phyloP scores from a whole-genome alignment of 805 yeast species.

The Cyberlindnera galapagoensis region DNA sequence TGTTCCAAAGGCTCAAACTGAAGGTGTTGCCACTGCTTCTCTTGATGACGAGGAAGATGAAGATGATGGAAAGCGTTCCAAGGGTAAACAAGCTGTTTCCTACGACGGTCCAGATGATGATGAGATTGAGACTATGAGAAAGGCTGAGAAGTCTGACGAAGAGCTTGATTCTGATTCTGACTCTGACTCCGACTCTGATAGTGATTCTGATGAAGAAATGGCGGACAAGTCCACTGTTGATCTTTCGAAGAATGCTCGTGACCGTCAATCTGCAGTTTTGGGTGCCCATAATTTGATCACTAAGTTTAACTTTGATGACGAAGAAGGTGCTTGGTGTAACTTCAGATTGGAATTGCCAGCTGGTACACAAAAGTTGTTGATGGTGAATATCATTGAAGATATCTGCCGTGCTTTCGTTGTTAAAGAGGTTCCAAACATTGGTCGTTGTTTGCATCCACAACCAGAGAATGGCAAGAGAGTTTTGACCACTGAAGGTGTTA shows the following conservation, averaged over 20 bases:
- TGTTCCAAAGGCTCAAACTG: conserved; percentile 49
- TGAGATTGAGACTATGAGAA: conserved; percentile 82
- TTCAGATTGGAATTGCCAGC: conserved; percentile 79
- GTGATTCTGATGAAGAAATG: conserved; percentile 27
- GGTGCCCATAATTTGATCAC: conserved; percentile 67
- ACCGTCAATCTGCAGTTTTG: conserved; percentile 80
- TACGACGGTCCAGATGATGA: conserved; percentile 96
- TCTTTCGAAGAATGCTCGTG: conserved; percentile 60
- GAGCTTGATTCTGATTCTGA: conserved; percentile 39
- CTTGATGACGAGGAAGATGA: conserved; percentile 54
- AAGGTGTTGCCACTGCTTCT: conserved; percentile 29
- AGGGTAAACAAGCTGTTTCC: conserved; percentile 80
- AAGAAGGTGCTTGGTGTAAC: conserved; percentile 85
- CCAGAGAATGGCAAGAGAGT: conserved; percentile 66
- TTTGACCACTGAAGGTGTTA: conserved; percentile 95
- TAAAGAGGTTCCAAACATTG: conserved; percentile 85
- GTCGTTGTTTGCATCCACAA: conserved; percentile 84
- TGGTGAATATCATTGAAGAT: conserved; percentile 95
- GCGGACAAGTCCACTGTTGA: conserved; percentile 25
- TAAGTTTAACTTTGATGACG: conserved; percentile 86
- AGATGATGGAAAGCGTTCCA: conserved; percentile 51
- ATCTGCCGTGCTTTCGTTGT: conserved; percentile 87
- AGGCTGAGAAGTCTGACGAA: conserved; percentile 74
- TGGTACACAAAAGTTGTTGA: conserved; percentile 83
- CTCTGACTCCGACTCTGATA: conserved; percentile 27